Percentiles rank a stretch among this genome's conserved stretches.
Evolutionary conservation across 306 rosid genomes (phyloP).

Genomic region (Notholithocarpus densiflorus): DNA sequence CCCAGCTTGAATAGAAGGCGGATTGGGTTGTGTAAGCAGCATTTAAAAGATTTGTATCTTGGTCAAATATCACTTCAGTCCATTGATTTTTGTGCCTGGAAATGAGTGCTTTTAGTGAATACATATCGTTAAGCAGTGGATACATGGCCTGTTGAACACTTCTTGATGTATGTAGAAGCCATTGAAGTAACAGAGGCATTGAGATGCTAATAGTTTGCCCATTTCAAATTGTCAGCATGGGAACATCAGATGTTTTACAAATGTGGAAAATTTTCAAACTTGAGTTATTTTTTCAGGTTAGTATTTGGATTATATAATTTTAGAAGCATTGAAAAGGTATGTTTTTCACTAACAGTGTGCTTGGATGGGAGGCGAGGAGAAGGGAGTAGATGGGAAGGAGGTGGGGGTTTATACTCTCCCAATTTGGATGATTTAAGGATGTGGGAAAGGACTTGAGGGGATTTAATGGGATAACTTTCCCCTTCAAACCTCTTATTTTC

Average conservation of each 20-base stretch:
- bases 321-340: background rate
- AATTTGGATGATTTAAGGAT: too few species aligned
- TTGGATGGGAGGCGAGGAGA: too few species aligned
- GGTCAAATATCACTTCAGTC: slow-evolving; percentile 87
- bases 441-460: too few species aligned
- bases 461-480: too few species aligned
- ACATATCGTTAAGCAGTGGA: slow-evolving; percentile 3
- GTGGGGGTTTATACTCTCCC: too few species aligned
- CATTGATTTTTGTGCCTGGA: slow-evolving; percentile 81
- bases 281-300: background rate
- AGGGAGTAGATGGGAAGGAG: too few species aligned
- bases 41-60: slow-evolving; percentile 67
- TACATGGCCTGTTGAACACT: background rate
- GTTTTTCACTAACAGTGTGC: background rate
- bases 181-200: background rate
- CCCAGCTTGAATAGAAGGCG: slow-evolving; percentile 77
- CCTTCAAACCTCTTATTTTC: too few species aligned
- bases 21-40: slow-evolving; percentile 74
- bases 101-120: slow-evolving; percentile 32
- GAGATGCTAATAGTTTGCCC: background rate
- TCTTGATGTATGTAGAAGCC: background rate
- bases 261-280: background rate
- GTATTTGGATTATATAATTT: background rate
- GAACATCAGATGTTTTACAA: background rate
- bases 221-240: background rate